phyloP scores from a whole-genome alignment of 1,139 yeast species.

The Debaryomyces coudertii region DNA sequence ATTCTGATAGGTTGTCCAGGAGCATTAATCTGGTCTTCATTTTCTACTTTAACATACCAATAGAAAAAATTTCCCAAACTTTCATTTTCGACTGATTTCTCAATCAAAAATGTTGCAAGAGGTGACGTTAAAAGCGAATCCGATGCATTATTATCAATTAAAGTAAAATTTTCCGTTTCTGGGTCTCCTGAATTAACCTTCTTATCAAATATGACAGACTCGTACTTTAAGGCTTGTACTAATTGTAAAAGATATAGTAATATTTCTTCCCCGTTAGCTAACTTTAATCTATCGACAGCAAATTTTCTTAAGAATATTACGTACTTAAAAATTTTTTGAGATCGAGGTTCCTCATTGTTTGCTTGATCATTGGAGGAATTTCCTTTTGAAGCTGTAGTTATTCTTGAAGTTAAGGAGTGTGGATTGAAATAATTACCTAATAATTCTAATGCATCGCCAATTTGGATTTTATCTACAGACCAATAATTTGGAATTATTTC shows the following conservation, averaged over 20 bases:
- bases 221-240: constrained; percentile 91
- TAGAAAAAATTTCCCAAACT: constrained; percentile 80
- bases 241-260: constrained; percentile 83
- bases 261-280: constrained; percentile 80
- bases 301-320: constrained; percentile 64
- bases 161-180: constrained; percentile 21
- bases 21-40: constrained; percentile 61
- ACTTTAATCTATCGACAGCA: constrained; percentile 82
- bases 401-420: constrained; percentile 30
- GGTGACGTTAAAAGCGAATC: constrained; percentile 49
- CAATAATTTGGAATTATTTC: constrained; percentile 50
- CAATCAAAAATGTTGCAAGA: constrained; percentile 76
- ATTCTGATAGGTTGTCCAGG: constrained; percentile 23
- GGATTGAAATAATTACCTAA: constrained; percentile 71
- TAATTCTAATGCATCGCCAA: constrained; percentile 90
- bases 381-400: constrained; percentile 6
- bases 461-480: constrained; percentile 71
- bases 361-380: constrained; percentile 13
- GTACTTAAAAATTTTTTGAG: constrained; percentile 36
- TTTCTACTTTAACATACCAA: constrained; percentile 91
- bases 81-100: constrained; percentile 67
- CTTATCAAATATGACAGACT: constrained; percentile 32
- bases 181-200: constrained; percentile 9
- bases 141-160: constrained; percentile 24
- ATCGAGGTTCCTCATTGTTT: constrained; percentile 34